Evolutionary conservation across 441 rosid species (phyloP).

Genomic region (Biscutella laevigata): DNA sequence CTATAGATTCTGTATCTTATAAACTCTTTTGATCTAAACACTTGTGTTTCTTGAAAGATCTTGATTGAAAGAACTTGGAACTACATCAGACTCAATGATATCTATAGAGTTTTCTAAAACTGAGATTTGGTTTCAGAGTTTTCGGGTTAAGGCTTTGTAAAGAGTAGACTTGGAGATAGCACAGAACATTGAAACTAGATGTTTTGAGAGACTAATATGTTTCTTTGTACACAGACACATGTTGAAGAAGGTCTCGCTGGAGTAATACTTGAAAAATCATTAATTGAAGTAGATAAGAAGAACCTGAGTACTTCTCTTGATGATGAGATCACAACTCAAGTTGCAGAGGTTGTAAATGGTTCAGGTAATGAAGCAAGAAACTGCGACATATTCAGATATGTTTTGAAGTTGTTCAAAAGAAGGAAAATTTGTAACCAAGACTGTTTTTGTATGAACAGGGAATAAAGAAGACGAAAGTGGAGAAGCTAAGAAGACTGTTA

Average conservation of each 20-base stretch:
- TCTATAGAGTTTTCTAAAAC: background rate
- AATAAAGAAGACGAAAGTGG: constrained; percentile 20
- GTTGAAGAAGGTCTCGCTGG: constrained; percentile 16
- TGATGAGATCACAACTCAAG: constrained; percentile 6
- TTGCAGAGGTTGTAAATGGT: constrained; percentile 20
- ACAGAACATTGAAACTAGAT: background rate
- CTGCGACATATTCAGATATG: background rate
- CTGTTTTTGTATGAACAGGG: constrained; percentile 4
- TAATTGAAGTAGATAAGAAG: constrained; percentile 6
- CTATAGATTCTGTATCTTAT: background rate
- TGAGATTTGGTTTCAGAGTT: background rate
- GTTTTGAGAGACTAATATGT: constrained; percentile 15
- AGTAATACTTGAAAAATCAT: constrained; percentile 12
- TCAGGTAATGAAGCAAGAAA: constrained; percentile 15
- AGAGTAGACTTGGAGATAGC: no score
- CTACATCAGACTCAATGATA: background rate
- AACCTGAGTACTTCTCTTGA: constrained; percentile 17
- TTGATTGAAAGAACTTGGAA: background rate
- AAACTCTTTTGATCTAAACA: background rate
- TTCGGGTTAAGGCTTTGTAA: background rate
- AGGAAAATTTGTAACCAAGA: background rate
- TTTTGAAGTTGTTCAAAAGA: background rate
- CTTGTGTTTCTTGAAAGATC: background rate
- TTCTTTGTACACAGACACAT: constrained; percentile 8
- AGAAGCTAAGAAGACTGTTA: constrained; percentile 11